Evolutionary conservation across 2,329 filamentous ascomycete genomes (phyloP).

Genomic region (Cordyceps javanica): DNA sequence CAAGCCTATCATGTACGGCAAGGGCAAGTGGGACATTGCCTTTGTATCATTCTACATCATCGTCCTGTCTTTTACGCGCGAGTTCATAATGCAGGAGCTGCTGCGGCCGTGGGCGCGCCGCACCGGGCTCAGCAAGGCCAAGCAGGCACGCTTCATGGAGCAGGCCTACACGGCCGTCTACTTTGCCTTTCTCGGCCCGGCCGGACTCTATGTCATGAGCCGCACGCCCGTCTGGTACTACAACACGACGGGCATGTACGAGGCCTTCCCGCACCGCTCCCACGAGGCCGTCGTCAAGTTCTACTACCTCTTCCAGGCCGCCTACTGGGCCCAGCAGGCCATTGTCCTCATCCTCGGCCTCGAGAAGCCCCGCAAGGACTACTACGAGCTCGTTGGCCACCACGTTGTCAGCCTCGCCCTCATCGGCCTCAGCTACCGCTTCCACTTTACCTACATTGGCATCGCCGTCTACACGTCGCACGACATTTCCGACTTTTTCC

Average conservation of each 20-base stretch:
- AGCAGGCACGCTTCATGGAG: slow-evolving; percentile 91
- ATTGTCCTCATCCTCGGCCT: slow-evolving; percentile 80
- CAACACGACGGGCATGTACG: slow-evolving; percentile 86
- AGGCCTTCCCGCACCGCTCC: slow-evolving; percentile 74
- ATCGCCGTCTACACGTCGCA: slow-evolving; percentile 91
- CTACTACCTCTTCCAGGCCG: slow-evolving; percentile 90
- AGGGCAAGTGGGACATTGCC: slow-evolving; percentile 78
- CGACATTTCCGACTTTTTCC: slow-evolving; percentile 92
- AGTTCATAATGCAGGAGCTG: slow-evolving; percentile 91
- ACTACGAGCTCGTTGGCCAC: slow-evolving; percentile 85
- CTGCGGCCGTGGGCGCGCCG: slow-evolving; percentile 68
- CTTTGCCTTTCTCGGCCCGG: slow-evolving; percentile 75
- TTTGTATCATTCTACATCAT: slow-evolving; percentile 87
- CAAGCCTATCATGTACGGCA: slow-evolving; percentile 67
- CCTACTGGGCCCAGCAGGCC: slow-evolving; percentile 93
- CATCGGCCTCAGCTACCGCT: slow-evolving; percentile 83
- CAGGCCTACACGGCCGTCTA: slow-evolving; percentile 92
- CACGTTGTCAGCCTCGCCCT: slow-evolving; percentile 83
- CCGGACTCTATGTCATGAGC: slow-evolving; percentile 85
- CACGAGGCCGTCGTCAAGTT: slow-evolving; percentile 83
- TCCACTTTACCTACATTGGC: slow-evolving; percentile 95
- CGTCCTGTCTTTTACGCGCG: slow-evolving; percentile 85
- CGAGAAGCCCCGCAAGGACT: slow-evolving; percentile 93
- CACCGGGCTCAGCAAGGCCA: slow-evolving; percentile 66
- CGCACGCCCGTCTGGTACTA: slow-evolving; percentile 94